Evolutionary conservation across 371 early-diverging fungal genomes (phyloP).

Genomic region (Mortierella sp.): DNA sequence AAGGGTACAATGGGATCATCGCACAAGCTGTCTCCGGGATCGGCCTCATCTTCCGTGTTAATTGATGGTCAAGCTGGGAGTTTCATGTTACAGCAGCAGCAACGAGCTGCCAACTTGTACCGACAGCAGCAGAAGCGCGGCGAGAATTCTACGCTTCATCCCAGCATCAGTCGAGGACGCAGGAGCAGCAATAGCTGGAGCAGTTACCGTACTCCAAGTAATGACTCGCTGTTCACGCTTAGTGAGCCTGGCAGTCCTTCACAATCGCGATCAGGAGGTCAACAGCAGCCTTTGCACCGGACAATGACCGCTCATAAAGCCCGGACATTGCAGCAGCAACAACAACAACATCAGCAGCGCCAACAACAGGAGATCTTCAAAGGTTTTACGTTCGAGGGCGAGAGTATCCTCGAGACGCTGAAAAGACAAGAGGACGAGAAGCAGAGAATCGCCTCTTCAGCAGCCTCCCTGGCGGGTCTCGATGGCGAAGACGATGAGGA

Average conservation of each 20-base stretch:
- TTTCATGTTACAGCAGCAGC: slow-evolving; percentile 48
- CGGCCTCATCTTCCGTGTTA: slow-evolving; percentile 1
- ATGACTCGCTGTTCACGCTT: slow-evolving; percentile 34
- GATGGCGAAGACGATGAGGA: slow-evolving; percentile 1
- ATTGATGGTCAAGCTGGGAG: slow-evolving; percentile 22
- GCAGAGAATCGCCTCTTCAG: neutral
- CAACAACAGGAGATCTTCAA: slow-evolving; percentile 43
- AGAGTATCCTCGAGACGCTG: slow-evolving; percentile 43
- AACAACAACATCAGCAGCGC: slow-evolving; percentile 16
- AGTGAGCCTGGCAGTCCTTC: slow-evolving; percentile 14
- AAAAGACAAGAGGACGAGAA: slow-evolving; percentile 45
- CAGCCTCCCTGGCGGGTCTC: neutral
- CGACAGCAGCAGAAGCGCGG: slow-evolving; percentile 37
- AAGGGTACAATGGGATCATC: neutral
- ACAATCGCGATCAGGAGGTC: slow-evolving; percentile 14
- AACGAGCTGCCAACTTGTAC: slow-evolving; percentile 43
- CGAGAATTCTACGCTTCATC: slow-evolving; percentile 27
- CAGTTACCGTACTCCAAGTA: slow-evolving; percentile 41
- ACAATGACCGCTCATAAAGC: slow-evolving; percentile 14
- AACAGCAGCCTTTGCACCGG: slow-evolving; percentile 1
- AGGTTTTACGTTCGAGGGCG: slow-evolving; percentile 53
- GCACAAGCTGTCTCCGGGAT: neutral
- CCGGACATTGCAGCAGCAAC: slow-evolving; percentile 27
- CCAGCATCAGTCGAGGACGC: slow-evolving; percentile 17
- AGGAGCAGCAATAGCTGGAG: slow-evolving; percentile 49